Evolutionary conservation across 805 yeast genomes (phyloP), one percentile per base, ranked within the genome.

Genomic region (Candida parachauliodes): DNA sequence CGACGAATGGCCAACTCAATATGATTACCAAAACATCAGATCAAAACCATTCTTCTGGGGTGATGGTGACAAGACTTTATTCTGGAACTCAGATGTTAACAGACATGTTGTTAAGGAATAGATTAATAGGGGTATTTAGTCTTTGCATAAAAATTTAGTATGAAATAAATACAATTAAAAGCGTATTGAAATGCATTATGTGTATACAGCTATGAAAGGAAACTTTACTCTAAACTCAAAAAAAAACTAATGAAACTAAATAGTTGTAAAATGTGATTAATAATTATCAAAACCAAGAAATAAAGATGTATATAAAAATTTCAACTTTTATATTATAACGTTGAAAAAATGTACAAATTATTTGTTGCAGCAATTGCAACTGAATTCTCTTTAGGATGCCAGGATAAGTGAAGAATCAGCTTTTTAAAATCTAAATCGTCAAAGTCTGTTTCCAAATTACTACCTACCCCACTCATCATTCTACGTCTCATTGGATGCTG

Each of bases 331-430:
- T 26, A 17, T 65, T 64, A 83, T 52, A 81, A 70, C 38, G 93
- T 83, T 40, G 91, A 82, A 59, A 85, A 85, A 43, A 85, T 83
- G 65, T 83, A 85, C 51, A 87, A 74, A 66, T 93, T 93, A 69
- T 93, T 94, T 16, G 99, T 93, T 14, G 98, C 98, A 34, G 98
- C 98, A 55, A 93, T 86, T 29, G 98, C 98, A 49, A 93, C 95
- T 36, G 93, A 81, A 66, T 93, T 88, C 66, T 94, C 98, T 50
- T 72, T 74, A 46, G 99, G 98, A 71, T 93, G 98, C 98, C 99
- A 93, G 60, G 97, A 88, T 62, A 88, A 73, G 65, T 93, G 98
- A 62, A 91, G 72, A 43, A 93, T 89, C 62, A 87, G 83, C 73
- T 89, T 91, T 64, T 89, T 88, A 70, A 89, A 93, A 65, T 94